phyloP scores from a whole-genome alignment of 2,329 filamentous ascomycete species.

The Didymella sp. region DNA sequence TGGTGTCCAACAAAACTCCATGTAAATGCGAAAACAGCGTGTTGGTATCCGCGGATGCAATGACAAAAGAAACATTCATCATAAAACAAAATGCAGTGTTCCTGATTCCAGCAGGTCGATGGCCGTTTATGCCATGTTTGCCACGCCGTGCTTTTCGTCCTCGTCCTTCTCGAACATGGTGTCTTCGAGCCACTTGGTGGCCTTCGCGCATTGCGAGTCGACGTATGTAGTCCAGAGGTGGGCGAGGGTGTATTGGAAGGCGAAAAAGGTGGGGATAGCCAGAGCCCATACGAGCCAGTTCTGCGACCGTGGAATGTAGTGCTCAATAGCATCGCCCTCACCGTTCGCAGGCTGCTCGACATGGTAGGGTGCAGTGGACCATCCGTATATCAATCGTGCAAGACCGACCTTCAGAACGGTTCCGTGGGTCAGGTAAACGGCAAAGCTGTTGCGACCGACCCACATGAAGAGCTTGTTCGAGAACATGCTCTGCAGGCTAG shows the following conservation, averaged over 20 bases:
- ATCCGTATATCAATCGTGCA: constrained; percentile 61
- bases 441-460: constrained; percentile 63
- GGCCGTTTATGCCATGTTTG: constrained; percentile 32
- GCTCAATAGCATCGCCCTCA: constrained; percentile 47
- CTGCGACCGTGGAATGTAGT: constrained; percentile 53
- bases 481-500: constrained; percentile 57
- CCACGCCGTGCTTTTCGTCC: constrained; percentile 46
- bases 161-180: constrained; percentile 56
- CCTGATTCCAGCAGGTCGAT: constrained; percentile 15
- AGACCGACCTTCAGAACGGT: constrained; percentile 61
- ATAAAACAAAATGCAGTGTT: constrained; percentile 8
- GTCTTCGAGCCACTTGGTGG: constrained; percentile 58
- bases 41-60: constrained; percentile 19
- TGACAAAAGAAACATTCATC: constrained; percentile 19
- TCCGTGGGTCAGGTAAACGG: constrained; percentile 63
- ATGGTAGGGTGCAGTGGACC: constrained; percentile 54
- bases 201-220: constrained; percentile 57
- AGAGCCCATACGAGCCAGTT: constrained; percentile 50
- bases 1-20: constrained; percentile 7
- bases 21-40: constrained; percentile 15
- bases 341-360: constrained; percentile 50
- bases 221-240: constrained; percentile 62
- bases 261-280: constrained; percentile 57
- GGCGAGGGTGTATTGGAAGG: constrained; percentile 56
- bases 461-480: constrained; percentile 60